Base-by-base conservation (phyloP, 2,329 filamentous ascomycete species). In the Botrytis fragariae region DNA sequence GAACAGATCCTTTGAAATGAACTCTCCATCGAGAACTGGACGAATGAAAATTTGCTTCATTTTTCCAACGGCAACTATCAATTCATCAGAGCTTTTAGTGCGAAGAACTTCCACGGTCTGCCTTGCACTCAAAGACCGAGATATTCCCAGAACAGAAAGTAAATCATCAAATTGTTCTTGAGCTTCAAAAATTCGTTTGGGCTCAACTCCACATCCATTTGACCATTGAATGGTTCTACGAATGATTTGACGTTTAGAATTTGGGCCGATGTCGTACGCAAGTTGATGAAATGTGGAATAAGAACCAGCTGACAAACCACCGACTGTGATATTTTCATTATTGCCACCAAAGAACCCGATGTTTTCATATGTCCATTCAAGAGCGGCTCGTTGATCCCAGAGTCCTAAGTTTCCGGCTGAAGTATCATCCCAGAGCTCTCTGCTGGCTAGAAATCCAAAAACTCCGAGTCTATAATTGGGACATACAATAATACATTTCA, bases 331-430 rank as follows among this genome's bases (percentile, higher is more conserved):
- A 32, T 76, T 73, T 4, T 80, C 73, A 2, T 82, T 83, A 74
- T 91, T 86, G 1, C 89, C 89, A 0, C 92, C 92, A 84, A 9
- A 93, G 85, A 8, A 92, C 92, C 9, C 92, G 80, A 79, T 94
- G 79, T 90, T 90, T 48, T 85, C 82, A 74, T 84, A 83, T 57
- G 91, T 85, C 89, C 89, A 91, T 73, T 84, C 81, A 37, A 91
- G 82, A 22, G 87, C 84, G n/a, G 85, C 78, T 74, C 87, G 84
- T 81, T 91, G 89, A 77, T 92, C 90, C 75, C 85, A 83, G 69
- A 91, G 80, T 2, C 91, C 91, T 4, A 75, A 64, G 48, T 77
- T 77, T 86, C 5, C 79, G 14, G 60, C 63, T 32, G 62, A 72
- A 18, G 62, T 71, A 7, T 71, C 48, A n/a, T 64, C 44, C 35